Base-by-base conservation (phyloP, 202 grass and related monocot species). In the Carex sylvatica region DNA sequence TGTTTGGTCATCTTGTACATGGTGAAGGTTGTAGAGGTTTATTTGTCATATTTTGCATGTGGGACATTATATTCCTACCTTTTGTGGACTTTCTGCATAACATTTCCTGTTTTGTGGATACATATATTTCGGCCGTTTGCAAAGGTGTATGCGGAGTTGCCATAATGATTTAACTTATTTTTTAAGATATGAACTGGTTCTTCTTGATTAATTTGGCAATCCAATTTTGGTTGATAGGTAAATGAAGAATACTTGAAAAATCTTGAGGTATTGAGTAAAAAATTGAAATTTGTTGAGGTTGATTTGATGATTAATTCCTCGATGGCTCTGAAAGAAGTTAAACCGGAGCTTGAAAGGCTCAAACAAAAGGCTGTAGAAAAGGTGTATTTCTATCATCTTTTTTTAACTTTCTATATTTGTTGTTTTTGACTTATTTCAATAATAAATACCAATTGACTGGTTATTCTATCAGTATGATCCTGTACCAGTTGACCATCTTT, bases 311-410 rank as follows among this genome's bases (percentile, higher is more conserved):
- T 93, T 85, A 93, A 88, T 87, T 65, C 89, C 86, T 93, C 89
- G 74, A 80, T 88, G 59, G 87, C 89, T 91, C 67, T 91, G 42
- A 91, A 91, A 77, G 89, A 93, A 89, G 84, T 93, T 88, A 89
- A 81, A 78, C 78, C 76, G 55, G 88, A 93, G 84, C 61, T 93
- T 52, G 91, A 91, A 87, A 89, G 84, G 79, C 91, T 93, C 84
- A 86, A 83, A 75, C 69, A 84, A 78, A 93, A 85, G 72, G 91
- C 88, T 65, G 28, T 91, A 53, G 85, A 82, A 55, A 93, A 93
- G 91, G 91, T 93, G 56, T 79, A 74, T 61, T 80, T 22, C 18
- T 60, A 59, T 69, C 10, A 22, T 70, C 18, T 69, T 83, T 54
- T 46, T 10, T 13, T 28, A 28, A 28, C 28, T 42, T 12, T 49